phyloP scores from a whole-genome alignment of 192 early-diverging fungal species.

The Umbelopsis isabellina region DNA sequence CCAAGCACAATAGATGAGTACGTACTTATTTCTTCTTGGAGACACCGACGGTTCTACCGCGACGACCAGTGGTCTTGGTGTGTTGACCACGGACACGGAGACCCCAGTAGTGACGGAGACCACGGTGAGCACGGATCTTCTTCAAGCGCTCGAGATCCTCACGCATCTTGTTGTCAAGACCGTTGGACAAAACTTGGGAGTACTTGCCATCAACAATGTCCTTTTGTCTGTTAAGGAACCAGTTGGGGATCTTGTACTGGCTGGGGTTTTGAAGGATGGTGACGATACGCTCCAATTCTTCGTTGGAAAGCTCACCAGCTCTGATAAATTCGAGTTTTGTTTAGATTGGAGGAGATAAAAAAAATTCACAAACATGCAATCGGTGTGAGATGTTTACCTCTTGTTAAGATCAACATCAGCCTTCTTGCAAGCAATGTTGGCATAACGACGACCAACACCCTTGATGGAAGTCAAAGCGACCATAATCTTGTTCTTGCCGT shows the following conservation, averaged over 20 bases:
- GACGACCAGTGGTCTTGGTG: slow-evolving; percentile 99
- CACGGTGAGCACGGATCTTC: slow-evolving; percentile 99
- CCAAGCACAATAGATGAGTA: slow-evolving; percentile 29
- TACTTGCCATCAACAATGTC: slow-evolving; percentile 95
- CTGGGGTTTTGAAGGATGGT: slow-evolving; percentile 99
- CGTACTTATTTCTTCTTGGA: slow-evolving; percentile 94
- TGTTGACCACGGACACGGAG: slow-evolving; percentile 99
- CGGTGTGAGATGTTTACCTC: slow-evolving; percentile 57
- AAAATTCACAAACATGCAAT: not conserved
- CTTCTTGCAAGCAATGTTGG: slow-evolving; percentile 99
- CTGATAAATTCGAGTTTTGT: slow-evolving; percentile 42
- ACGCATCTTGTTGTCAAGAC: slow-evolving; percentile 94
- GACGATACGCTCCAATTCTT: slow-evolving; percentile 97
- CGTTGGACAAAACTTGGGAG: slow-evolving; percentile 94
- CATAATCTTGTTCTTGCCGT: slow-evolving; percentile 93
- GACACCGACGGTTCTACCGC: slow-evolving; percentile 95
- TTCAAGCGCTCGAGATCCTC: slow-evolving; percentile 98
- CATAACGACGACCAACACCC: slow-evolving; percentile 98
- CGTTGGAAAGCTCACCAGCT: slow-evolving; percentile 96
- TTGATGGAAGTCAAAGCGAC: slow-evolving; percentile 96
- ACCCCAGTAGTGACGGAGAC: slow-evolving; percentile 98
- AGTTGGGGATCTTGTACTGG: slow-evolving; percentile 99
- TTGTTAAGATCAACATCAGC: slow-evolving; percentile 97
- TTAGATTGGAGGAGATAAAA: not conserved
- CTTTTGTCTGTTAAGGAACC: slow-evolving; percentile 99